These are phyloP conservation scores for Phylloporus sp. DNA, from an alignment of 1,284 basidiomycete species.

Conservation along the genomic window DNA sequence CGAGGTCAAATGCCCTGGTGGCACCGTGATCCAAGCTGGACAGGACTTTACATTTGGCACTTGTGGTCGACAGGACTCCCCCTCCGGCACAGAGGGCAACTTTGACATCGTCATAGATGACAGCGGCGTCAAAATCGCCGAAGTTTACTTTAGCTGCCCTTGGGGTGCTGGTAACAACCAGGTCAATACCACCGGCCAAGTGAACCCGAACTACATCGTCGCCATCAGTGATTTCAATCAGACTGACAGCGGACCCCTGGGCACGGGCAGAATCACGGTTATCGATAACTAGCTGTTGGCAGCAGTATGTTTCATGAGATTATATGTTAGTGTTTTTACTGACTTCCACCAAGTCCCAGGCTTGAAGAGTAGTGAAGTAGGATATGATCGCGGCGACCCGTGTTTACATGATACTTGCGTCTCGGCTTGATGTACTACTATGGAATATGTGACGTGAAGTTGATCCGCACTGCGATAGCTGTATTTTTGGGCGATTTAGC, in stretches of 20 bases:
- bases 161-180: conserved; percentile 1
- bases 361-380: no score
- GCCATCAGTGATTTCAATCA: conserved; percentile 1
- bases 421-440: no score
- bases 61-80: not conserved
- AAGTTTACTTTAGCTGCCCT: not conserved
- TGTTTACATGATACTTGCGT: no score
- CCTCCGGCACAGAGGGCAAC: not conserved
- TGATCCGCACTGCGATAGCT: no score
- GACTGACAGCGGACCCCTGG: not conserved
- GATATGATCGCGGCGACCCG: no score
- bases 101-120: not conserved
- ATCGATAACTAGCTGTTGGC: not conserved
- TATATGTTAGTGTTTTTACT: not conserved
- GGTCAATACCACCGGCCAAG: not conserved
- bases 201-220: not conserved
- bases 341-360: not conserved
- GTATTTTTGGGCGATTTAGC: no score
- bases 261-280: conserved; percentile 1
- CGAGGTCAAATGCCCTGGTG: not conserved
- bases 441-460: no score
- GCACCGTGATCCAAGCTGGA: not conserved
- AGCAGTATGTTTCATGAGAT: not conserved
- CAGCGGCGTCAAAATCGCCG: not conserved
- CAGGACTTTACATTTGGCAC: not conserved